Conservation (phyloP, 495 filamentous ascomycete species). For the Coniosporium apollinis region DNA sequence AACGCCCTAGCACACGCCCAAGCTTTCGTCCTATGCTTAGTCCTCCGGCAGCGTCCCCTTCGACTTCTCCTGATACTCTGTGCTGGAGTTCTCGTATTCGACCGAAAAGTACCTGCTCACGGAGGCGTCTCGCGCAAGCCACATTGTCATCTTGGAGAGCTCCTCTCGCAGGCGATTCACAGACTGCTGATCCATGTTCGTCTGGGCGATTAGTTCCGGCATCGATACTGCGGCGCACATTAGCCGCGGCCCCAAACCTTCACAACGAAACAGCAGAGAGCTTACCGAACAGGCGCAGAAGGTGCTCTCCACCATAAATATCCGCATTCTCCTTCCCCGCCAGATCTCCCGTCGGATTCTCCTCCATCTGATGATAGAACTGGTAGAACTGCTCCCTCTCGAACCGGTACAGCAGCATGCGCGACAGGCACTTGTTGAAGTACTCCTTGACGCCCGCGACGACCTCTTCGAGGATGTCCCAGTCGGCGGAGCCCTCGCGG, state of each 20-base stretch:
- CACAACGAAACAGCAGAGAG: background rate
- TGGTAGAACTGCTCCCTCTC: constrained; percentile 74
- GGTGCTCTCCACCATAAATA: constrained; percentile 86
- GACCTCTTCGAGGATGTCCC: constrained; percentile 78
- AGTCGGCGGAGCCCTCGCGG: constrained; percentile 42
- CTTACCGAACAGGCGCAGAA: constrained; percentile 73
- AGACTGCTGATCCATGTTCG: constrained; percentile 88
- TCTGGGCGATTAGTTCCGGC: constrained; percentile 88
- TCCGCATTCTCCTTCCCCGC: constrained; percentile 51
- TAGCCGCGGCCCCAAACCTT: constrained; percentile 1
- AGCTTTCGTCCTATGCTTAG: too few species aligned
- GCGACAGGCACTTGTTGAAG: constrained; percentile 72
- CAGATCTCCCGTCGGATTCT: constrained; percentile 37
- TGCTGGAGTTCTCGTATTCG: constrained; percentile 51
- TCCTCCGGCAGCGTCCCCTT: background rate
- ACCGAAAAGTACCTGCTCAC: constrained; percentile 52
- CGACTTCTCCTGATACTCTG: constrained; percentile 42
- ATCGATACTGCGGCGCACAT: constrained; percentile 47
- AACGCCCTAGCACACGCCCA: too few species aligned
- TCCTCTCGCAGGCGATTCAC: constrained; percentile 79
- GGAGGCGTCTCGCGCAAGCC: constrained; percentile 52
- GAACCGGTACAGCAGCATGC: constrained; percentile 80
- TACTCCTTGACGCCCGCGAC: constrained; percentile 72
- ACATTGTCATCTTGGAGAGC: constrained; percentile 59
- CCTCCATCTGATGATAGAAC: constrained; percentile 44